Evolutionary conservation across 2,329 filamentous ascomycete genomes (phyloP), one percentile per base, ranked within the genome.

Genomic region (Neoscytalidium dimidiatum): DNA sequence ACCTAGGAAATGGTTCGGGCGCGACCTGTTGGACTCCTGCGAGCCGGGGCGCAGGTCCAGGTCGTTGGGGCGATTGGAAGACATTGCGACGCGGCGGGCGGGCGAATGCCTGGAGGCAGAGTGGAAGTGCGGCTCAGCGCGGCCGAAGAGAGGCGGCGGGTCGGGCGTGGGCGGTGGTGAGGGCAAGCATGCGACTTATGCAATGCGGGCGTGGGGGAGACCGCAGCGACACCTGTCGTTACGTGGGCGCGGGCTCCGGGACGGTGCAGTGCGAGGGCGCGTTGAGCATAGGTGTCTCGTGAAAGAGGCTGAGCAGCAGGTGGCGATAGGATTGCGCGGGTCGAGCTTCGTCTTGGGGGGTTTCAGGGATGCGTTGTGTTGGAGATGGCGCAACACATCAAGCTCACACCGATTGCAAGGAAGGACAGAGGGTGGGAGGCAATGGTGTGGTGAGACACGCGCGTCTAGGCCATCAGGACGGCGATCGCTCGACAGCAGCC

Each of bases 21-120:
- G 75, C 69, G 71, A 72, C 48, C 33, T 26, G 41, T 48, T 51
- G 9, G 38, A 56, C n/a, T 62, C 53, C 33, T 64, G 53, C 19
- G 64, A 67, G 33, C 43, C 44, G 17, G 74, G 71, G 64, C 74
- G 75, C 53, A 75, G 69, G 13, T 77, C 73, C 51, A 76, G 69
- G 67, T 69, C 71, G 62, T 69, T 69, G 14, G 76, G 76, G 68
- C 73, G 74, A 38, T 75, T 31, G 41, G 38, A 53, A 26, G 51
- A 35, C 65, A 62, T 60, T 38, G 38, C 23, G 51, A n/a, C 33
- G 31, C 41, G n/a, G 49, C 21, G 14, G 56, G 26, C 33, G 38
- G 9, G 44, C 38, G 52, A 52, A 13, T 23, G 52, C 49, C 46
- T 43, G 64, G 57, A 67, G 65, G 67, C 64, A 68, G 68, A 68